These are phyloP conservation scores for Aspergillus pseudoviridinutans DNA, from an alignment of 2,329 filamentous ascomycete species.

Conservation along the genomic window DNA sequence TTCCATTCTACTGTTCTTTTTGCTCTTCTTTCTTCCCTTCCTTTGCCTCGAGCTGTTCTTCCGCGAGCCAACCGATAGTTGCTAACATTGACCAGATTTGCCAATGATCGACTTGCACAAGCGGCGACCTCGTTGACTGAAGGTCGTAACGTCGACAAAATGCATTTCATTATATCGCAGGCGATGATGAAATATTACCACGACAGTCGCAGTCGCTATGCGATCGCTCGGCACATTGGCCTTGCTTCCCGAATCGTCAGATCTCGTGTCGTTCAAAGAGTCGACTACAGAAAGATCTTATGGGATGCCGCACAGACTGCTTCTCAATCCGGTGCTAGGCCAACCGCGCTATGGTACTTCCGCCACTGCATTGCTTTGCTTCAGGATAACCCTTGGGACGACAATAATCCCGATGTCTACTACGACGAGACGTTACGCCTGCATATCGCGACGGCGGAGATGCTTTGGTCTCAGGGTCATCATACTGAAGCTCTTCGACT, in stretches of 20 bases:
- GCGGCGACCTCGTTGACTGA: constrained; percentile 68
- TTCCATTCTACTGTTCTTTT: constrained; percentile 1
- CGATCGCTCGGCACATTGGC: constrained; percentile 76
- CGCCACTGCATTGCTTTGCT: constrained; percentile 72
- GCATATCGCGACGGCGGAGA: constrained; percentile 75
- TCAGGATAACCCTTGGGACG: constrained; percentile 73
- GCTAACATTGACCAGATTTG: constrained; percentile 54
- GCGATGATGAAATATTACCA: constrained; percentile 70
- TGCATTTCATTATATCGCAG: constrained; percentile 88
- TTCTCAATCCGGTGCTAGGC: constrained; percentile 75
- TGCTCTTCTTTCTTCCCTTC: background rate
- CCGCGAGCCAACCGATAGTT: background rate
- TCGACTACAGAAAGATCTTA: constrained; percentile 69
- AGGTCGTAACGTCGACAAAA: constrained; percentile 63
- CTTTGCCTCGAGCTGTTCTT: background rate
- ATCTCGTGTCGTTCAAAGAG: constrained; percentile 55
- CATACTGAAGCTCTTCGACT: constrained; percentile 63
- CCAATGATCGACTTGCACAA: constrained; percentile 81
- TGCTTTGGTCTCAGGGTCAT: constrained; percentile 73
- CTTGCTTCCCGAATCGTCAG: constrained; percentile 73
- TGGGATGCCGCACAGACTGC: constrained; percentile 75
- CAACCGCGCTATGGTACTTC: constrained; percentile 80
- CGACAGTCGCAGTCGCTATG: constrained; percentile 64
- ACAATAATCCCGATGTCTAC: constrained; percentile 64
- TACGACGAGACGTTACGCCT: constrained; percentile 84